Evolutionary conservation across 2,329 filamentous ascomycete species (phyloP).

Genomic region (Claviceps sp.): DNA sequence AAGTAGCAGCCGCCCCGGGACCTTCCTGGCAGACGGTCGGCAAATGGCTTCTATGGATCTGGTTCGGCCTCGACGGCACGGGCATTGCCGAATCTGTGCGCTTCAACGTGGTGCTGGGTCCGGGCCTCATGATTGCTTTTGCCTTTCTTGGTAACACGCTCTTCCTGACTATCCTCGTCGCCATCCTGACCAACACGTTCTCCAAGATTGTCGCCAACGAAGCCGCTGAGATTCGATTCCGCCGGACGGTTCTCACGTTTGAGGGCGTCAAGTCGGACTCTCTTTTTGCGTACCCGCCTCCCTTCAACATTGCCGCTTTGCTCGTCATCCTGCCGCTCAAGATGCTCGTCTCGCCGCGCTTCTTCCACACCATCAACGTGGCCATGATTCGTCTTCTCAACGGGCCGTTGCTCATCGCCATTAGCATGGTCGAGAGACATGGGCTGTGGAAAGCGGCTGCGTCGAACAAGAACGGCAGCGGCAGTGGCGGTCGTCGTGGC

Average conservation of each 20-base stretch:
- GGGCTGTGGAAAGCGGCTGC: slow-evolving; percentile 25
- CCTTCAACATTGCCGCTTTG: slow-evolving; percentile 56
- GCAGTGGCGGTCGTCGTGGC: background rate
- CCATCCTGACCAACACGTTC: slow-evolving; percentile 61
- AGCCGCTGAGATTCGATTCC: slow-evolving; percentile 57
- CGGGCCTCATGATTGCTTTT: slow-evolving; percentile 56
- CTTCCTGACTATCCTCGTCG: slow-evolving; percentile 61
- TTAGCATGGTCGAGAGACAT: slow-evolving; percentile 47
- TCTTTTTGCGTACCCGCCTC: slow-evolving; percentile 55
- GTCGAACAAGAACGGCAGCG: background rate
- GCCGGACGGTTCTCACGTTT: slow-evolving; percentile 57
- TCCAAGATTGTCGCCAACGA: slow-evolving; percentile 56
- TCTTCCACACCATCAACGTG: slow-evolving; percentile 62
- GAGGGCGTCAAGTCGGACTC: slow-evolving; percentile 63
- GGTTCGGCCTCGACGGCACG: slow-evolving; percentile 60
- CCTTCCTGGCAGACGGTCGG: slow-evolving; percentile 39
- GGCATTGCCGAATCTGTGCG: slow-evolving; percentile 37
- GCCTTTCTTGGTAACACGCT: slow-evolving; percentile 64
- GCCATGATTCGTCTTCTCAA: slow-evolving; percentile 50
- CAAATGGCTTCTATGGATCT: slow-evolving; percentile 71
- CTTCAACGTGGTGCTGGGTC: slow-evolving; percentile 55
- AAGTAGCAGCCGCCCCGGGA: slow-evolving; percentile 7
- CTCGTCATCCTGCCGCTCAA: slow-evolving; percentile 52
- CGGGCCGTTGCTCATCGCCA: slow-evolving; percentile 46
- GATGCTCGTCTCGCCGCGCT: slow-evolving; percentile 44